Evolutionary conservation across 106 monocot species (phyloP), one percentile per base, ranked within the genome.

Genomic region (Agapanthus africanus): DNA sequence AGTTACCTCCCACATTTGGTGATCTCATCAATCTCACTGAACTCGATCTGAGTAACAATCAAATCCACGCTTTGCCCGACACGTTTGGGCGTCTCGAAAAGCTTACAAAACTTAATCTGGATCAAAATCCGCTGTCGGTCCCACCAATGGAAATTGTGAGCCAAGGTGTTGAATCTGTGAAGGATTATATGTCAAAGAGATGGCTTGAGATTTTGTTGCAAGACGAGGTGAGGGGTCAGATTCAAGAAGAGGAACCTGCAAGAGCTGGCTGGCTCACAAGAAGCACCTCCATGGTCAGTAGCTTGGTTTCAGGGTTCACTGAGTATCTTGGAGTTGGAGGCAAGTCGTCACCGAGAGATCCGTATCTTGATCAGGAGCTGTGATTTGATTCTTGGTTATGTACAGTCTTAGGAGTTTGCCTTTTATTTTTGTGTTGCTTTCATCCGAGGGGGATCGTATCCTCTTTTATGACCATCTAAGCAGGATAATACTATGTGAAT

Each of bases 11-110:
- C 15, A 60, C 89, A 14, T 78, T 97, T n/a, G 82, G 97, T 21
- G 84, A 91, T 62, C 69, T 97, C 37, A 14, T 74, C 18, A 91
- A 74, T 70, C 86, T 97, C 28, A 82, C 57, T 32, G 88, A 97
- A 54, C 88, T 97, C 37, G 79, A 91, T 66, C 78, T 92, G 54
- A 97, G 91, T 70, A 97, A 97, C 80, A 97, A 97, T 57, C 97
- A 95, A 61, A 88, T 97, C 50, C 86, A 82, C 49, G 79, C 76
- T 15, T 83, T 97, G 35, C 97, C 97, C 0, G 84, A 86, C 37
- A 80, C 72, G 25, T 91, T 97, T 77, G 91, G 88, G 7, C 71
- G 69, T 11, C 82, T 91, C 3, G 82, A 80, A 31, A 91, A 84
- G 15, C 69, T 97, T 34, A 68, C 68, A 11, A 84, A 89, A 61